Evolutionary conservation across 805 yeast genomes (phyloP), one percentile per base, ranked within the genome.

Genomic region (Saturnispora besseyi): DNA sequence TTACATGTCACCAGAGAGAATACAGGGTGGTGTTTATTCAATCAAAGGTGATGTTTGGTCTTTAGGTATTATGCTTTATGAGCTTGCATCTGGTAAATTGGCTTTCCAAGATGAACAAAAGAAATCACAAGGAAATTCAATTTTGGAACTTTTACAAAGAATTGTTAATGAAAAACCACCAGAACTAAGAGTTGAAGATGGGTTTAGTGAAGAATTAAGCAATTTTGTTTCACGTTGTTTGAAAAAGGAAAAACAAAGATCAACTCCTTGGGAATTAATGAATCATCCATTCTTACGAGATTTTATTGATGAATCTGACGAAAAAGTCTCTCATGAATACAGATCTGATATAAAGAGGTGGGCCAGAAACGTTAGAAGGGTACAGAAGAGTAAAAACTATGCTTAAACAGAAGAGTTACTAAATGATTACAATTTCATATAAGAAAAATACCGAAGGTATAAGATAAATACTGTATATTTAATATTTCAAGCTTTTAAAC

Each of bases 31-130:
- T 41, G 82, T 83, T 9, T 93, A 93, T 67, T 85, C 96, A 8
- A 83, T 90, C n/a, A 89, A 90, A 57, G 91, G 96, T 36, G 99
- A 93, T 64, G 91, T 93, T 11, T 93, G 99, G 99, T 88, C 97
- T 0, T 69, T 90, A 56, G 99, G 99, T 1, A 71, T 93, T 42
- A 85, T 90, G 82, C 72, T 93, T 38, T 79, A 87, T 46, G 98
- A 93, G 64, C 71, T 93, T 47, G 91, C 96, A 1, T 79, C 86
- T 3, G 98, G 98, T 0, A 74, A 73, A 48, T 83, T 84, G 57
- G 93, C 96, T 2, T 82, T 90, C 72, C 76, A 78, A 22, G 60
- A 58, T n/a, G 76, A 75, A 28, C 76, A 73, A 5, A 59, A 60
- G 7, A 54, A 61, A 7, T 61, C 59, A 1, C 54, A 69, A 75